Evolutionary conservation across 2,329 filamentous ascomycete genomes (phyloP), one percentile per base, ranked within the genome.

Genomic region (Aspergillus fischeri): DNA sequence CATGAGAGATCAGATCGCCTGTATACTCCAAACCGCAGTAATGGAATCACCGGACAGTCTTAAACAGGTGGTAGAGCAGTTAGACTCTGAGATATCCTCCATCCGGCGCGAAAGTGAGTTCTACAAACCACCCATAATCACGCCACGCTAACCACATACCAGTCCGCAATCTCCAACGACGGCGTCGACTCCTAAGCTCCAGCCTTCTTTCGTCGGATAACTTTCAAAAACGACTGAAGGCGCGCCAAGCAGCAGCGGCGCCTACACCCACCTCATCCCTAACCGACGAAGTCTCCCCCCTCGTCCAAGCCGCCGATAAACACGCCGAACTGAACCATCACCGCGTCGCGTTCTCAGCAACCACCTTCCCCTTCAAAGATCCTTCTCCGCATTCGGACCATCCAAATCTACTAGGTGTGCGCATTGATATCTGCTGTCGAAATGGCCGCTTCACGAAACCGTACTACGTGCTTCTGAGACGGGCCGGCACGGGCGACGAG

Each of bases 351-450:
- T 78, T 78, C 63, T 75, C 76, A 5, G 68, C 74, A 10, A 80
- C 77, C 1, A 67, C 75, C 2, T 80, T 80, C 56, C 76, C 77
- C 4, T 80, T 78, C 63, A 72, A 68, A 52, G 77, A 80, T 52
- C 77, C 77, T 2, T 73, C 73, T 0, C 73, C 77, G 2, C 66
- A 64, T 24, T 28, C 56, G 1, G 63, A 67, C 7, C 54, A 62
- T 3, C 62, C 64, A 20, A 69, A 70, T 41, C 63, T 79, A 1
- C 63, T 79, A 3, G 77, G 77, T 1, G 60, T 79, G 10, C 68
- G 77, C 11, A 72, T 79, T 24, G 77, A 79, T 44, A 61, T 78
- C 21, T 76, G 72, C 60, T 57, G 65, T 21, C 70, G 75, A 1
- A 67, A 68, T 38, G 77, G 77, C 3, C 67, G 62, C 3, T 78